phyloP scores from a whole-genome alignment of 2,329 filamentous ascomycete species.

The Alternaria brassicicola region DNA sequence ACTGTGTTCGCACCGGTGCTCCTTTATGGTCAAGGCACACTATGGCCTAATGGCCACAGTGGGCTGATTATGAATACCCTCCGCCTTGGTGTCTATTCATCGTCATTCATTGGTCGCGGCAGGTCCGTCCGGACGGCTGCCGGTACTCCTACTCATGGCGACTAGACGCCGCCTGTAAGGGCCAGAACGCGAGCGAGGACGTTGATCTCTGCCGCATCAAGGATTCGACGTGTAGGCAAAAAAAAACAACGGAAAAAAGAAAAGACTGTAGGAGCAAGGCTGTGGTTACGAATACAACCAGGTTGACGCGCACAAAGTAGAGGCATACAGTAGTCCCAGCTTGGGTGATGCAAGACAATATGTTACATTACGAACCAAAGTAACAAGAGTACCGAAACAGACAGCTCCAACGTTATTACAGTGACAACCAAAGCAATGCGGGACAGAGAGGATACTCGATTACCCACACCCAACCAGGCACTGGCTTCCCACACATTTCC shows the following conservation, averaged over 20 bases:
- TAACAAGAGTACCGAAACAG: neutral
- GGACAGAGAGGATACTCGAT: slow-evolving; percentile 6
- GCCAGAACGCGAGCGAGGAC: neutral
- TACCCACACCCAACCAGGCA: slow-evolving; percentile 1
- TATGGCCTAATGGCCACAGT: neutral
- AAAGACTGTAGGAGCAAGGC: neutral
- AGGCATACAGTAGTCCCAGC: neutral
- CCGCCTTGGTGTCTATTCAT: neutral
- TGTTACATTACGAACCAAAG: slow-evolving; percentile 16
- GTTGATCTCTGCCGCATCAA: neutral
- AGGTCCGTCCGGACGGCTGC: neutral
- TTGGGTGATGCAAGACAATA: slow-evolving; percentile 1
- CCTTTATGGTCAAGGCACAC: neutral
- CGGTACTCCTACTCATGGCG: neutral
- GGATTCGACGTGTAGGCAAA: neutral
- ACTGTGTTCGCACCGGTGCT: neutral
- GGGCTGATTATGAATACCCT: slow-evolving; percentile 3
- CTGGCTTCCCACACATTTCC: neutral
- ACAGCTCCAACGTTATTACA: neutral
- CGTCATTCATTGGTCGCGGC: neutral
- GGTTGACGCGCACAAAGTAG: neutral
- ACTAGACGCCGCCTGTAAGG: slow-evolving; percentile 3
- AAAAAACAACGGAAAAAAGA: neutral
- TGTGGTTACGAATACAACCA: neutral
- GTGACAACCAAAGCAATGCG: slow-evolving; percentile 5